These are phyloP conservation scores for Strobilomyces echinocephalus DNA, from an alignment of 768 basidiomycete genomes.

Conservation along the genomic window DNA sequence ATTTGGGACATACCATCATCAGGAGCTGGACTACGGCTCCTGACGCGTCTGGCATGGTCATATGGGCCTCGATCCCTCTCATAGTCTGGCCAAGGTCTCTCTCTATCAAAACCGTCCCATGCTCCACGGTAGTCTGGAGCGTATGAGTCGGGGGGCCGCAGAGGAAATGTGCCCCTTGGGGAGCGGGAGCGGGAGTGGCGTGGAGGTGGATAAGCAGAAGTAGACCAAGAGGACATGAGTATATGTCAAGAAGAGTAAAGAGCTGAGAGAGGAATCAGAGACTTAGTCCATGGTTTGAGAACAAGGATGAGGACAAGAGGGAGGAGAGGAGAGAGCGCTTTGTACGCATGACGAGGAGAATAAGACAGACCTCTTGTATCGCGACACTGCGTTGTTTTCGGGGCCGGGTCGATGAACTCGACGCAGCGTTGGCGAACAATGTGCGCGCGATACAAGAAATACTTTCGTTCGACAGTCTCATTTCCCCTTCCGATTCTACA, in stretches of 20 bases:
- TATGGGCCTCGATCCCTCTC: constrained; percentile 67
- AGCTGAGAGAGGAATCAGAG: constrained; percentile 47
- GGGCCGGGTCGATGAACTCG: constrained; percentile 28
- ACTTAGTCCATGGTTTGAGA: constrained; percentile 41
- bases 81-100: constrained; percentile 58
- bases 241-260: constrained; percentile 23
- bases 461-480: constrained; percentile 8
- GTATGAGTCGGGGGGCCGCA: constrained; percentile 54
- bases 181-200: constrained; percentile 84
- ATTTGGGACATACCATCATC: constrained; percentile 54
- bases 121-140: constrained; percentile 56
- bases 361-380: constrained; percentile 86
- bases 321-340: constrained; percentile 59
- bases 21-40: constrained; percentile 70
- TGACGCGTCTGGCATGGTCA: constrained; percentile 63
- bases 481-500: constrained; percentile 11
- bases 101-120: constrained; percentile 71
- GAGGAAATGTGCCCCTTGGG: constrained; percentile 49
- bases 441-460: constrained; percentile 60
- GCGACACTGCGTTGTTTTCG: constrained; percentile 40
- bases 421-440: constrained; percentile 38
- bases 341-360: constrained; percentile 67
- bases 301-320: constrained; percentile 48
- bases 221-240: constrained; percentile 70
- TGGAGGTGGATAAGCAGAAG: constrained; percentile 63